Evolutionary conservation across 768 basidiomycete genomes (phyloP).

Genomic region (Agaricus sinodeliciosus): DNA sequence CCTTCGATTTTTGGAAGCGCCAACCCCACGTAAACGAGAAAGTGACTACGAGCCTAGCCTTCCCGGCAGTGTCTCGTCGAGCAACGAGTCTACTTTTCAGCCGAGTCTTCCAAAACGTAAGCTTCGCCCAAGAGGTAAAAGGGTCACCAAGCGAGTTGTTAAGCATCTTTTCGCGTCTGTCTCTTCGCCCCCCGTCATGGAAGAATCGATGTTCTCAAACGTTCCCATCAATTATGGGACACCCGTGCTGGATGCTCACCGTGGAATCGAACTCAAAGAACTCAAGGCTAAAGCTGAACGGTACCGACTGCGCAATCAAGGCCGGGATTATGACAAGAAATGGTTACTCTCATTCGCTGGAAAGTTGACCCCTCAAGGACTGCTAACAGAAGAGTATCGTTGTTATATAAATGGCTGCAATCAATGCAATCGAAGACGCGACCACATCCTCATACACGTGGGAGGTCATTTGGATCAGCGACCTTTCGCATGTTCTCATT

Average conservation of each 20-base stretch:
- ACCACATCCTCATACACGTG: conserved; percentile 71
- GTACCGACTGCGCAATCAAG: conserved; percentile 48
- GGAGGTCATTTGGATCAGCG: conserved; percentile 67
- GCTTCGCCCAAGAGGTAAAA: background rate
- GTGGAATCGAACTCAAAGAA: conserved; percentile 48
- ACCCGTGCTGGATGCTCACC: conserved; percentile 59
- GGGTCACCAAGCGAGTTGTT: background rate
- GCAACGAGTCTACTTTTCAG: conserved; percentile 21
- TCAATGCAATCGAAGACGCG: conserved; percentile 65
- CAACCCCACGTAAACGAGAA: background rate
- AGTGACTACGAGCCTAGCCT: conserved; percentile 22
- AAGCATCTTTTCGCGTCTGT: conserved; percentile 18
- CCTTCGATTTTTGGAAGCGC: background rate
- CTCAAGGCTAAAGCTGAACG: conserved; percentile 49
- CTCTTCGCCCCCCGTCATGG: conserved; percentile 11
- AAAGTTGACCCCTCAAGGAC: conserved; percentile 51
- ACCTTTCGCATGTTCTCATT: conserved; percentile 56
- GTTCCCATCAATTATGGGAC: conserved; percentile 32
- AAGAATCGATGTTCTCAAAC: conserved; percentile 2
- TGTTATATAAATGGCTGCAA: conserved; percentile 64
- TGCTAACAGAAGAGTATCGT: conserved; percentile 52
- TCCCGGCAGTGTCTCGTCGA: conserved; percentile 21
- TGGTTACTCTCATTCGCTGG: conserved; percentile 69
- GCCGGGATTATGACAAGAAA: conserved; percentile 50
- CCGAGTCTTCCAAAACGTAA: background rate